Percentiles rank a stretch among this genome's conserved stretches.
phyloP scores from a whole-genome alignment of 495 filamentous ascomycete species.

The Xylaria castorea region DNA sequence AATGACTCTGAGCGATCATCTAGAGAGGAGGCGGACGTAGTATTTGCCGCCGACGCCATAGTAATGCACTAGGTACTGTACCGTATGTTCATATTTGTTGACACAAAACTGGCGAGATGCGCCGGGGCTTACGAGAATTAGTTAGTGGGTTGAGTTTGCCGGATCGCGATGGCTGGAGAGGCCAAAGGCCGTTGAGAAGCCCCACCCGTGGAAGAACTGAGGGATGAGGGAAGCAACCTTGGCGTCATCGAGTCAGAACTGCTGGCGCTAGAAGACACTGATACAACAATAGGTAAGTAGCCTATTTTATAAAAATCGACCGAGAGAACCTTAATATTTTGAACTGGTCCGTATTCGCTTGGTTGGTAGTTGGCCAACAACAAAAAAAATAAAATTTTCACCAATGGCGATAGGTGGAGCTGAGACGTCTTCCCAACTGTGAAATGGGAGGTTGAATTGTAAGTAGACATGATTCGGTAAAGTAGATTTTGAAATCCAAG shows the following conservation, averaged over 20 bases:
- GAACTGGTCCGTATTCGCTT: not conserved
- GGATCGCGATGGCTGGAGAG: conserved; percentile 4
- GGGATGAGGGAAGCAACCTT: not conserved
- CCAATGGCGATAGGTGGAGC: not conserved
- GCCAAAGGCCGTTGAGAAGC: conserved; percentile 7
- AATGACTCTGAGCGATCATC: not conserved
- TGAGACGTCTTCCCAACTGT: not conserved
- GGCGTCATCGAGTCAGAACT: conserved; percentile 10
- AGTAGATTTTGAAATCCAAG: not conserved
- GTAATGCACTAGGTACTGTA: too few relatives aligned
- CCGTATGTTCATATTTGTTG: not conserved
- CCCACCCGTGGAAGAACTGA: not conserved
- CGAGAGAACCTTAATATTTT: not conserved
- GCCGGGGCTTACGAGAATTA: conserved; percentile 13
- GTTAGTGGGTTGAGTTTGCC: conserved; percentile 7
- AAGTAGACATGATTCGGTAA: not conserved
- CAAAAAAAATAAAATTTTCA: not conserved
- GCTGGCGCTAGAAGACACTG: not conserved
- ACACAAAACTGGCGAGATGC: conserved; percentile 19
- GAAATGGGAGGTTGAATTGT: not conserved
- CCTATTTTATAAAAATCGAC: not conserved
- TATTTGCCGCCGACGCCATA: conserved; percentile 8
- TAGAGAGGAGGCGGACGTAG: not conserved
- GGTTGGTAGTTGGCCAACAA: not conserved
- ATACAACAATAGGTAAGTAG: not conserved